A percentile compares a stretch with the other conserved stretches of the same genome.
Evolutionary conservation across 495 filamentous ascomycete species (phyloP).

Genomic region (Ascodesmis nigricans): DNA sequence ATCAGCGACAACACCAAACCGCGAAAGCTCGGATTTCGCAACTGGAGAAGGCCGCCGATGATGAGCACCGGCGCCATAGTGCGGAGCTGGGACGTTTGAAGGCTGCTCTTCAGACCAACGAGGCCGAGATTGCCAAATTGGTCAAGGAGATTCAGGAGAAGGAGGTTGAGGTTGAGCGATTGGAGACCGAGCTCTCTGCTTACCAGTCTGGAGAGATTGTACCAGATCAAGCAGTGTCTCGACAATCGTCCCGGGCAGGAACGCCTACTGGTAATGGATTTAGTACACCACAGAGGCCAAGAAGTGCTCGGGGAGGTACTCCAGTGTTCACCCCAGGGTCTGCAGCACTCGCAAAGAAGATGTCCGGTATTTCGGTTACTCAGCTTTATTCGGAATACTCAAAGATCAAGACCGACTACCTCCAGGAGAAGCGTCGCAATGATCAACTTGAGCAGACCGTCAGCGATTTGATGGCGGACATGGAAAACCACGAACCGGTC

Average conservation of each 20-base stretch:
- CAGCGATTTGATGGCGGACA: slow-evolving; percentile 50
- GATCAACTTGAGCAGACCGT: slow-evolving; percentile 49
- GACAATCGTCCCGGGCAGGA: slow-evolving; percentile 23
- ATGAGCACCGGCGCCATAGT: slow-evolving; percentile 56
- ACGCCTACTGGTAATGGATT: slow-evolving; percentile 36
- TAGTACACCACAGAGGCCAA: slow-evolving; percentile 28
- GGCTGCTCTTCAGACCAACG: slow-evolving; percentile 64
- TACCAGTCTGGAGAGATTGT: slow-evolving; percentile 15
- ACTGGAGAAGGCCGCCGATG: slow-evolving; percentile 52
- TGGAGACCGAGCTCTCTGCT: slow-evolving; percentile 17
- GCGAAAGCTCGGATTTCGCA: slow-evolving; percentile 63
- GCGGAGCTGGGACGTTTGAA: slow-evolving; percentile 57
- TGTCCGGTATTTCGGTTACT: slow-evolving; percentile 37
- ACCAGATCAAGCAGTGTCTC: slow-evolving; percentile 1
- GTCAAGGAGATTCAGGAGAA: slow-evolving; percentile 53
- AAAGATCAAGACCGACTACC: slow-evolving; percentile 35
- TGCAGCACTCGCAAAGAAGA: slow-evolving; percentile 30
- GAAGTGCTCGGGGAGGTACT: slow-evolving; percentile 22
- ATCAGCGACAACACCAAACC: slow-evolving; percentile 59
- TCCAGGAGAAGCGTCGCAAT: slow-evolving; percentile 44
- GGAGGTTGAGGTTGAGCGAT: slow-evolving; percentile 23
- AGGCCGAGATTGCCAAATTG: slow-evolving; percentile 42
- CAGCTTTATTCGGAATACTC: slow-evolving; percentile 47
- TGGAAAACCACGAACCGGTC: slow-evolving; percentile 48
- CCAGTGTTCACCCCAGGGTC: slow-evolving; percentile 30